Base-by-base conservation (phyloP, 169 alveolate genomes). In the Ichthyophthirius multifiliis region DNA sequence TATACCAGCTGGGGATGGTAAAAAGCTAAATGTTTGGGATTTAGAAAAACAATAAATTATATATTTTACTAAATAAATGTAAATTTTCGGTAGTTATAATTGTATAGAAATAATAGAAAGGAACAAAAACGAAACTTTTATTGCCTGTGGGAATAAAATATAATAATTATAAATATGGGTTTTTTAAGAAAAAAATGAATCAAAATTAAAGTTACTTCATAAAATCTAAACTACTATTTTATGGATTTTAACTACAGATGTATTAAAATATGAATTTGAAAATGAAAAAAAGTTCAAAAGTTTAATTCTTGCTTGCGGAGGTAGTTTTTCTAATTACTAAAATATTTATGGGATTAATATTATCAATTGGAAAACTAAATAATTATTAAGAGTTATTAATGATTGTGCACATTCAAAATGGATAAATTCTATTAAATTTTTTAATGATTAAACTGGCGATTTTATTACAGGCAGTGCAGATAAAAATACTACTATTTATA, bases 401-500 rank as follows among this genome's bases (percentile, higher is more conserved):
- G 16, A 55, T n/a, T n/a, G n/a, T 55, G 71, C 43, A n/a, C 71
- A 55, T 7, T 27, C 10, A 27, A 39, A 39, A 4, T 55, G 71
- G 71, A 23, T 55, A 3, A 55, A 55, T 55, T 55, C 71, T 55
- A 27, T 55, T 4, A 55, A 55, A 27, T 55, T 55, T 55, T 55
- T 55, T 23, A 55, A 55, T 27, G 71, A 55, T 55, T 3, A 55
- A 55, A 55, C 43, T 27, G 71, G 71, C 1, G 12, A 55, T 55
- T 55, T 55, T 55, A 55, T 55, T 55, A 39, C 31, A 27, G 71
- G 71, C 13, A 55, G 71, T 55, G 71, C 71, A 10, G 71, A 55
- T 55, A 55, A 55, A 55, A 55, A 55, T 7, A 55, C 71, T 3
- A 55, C 71, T 0, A 23, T 55, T 10, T 55, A 55, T 55, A 55